phyloP scores from a whole-genome alignment of 2,329 filamentous ascomycete genomes.

The Xylariomycetidae sp. region DNA sequence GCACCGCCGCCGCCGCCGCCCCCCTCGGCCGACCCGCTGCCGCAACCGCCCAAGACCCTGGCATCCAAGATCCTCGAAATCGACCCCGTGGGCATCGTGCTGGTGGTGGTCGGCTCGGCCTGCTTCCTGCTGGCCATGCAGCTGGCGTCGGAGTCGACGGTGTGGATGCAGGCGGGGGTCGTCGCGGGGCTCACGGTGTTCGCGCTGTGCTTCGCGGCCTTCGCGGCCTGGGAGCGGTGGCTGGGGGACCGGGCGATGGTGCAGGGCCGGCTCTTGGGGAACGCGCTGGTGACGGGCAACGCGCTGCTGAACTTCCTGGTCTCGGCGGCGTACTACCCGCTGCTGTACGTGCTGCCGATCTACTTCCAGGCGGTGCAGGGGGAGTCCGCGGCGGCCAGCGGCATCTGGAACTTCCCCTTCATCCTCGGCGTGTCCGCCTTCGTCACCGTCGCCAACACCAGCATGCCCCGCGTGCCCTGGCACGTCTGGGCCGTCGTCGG shows the following conservation, averaged over 20 bases:
- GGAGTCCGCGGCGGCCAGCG: background rate
- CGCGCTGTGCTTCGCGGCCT: background rate
- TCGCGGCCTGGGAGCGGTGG: background rate
- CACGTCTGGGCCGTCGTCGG: background rate
- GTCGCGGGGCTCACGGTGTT: background rate
- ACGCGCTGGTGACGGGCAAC: background rate
- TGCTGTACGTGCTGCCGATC: background rate
- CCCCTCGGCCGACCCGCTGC: no score
- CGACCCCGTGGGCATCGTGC: slow-evolving; percentile 7
- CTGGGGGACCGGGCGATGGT: background rate
- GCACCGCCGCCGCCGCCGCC: slow-evolving; percentile 1
- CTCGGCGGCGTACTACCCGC: background rate
- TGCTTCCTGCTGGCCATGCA: slow-evolving; percentile 37
- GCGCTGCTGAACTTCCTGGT: background rate
- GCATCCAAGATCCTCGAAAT: slow-evolving; percentile 8
- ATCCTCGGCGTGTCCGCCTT: background rate
- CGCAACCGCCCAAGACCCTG: no score
- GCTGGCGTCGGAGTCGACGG: background rate
- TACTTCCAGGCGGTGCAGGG: background rate
- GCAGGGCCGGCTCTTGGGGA: background rate
- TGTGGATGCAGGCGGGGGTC: background rate
- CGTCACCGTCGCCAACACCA: background rate
- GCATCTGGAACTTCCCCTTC: background rate
- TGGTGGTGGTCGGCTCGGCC: slow-evolving; percentile 21
- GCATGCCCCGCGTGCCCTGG: background rate